Evolutionary conservation across 768 basidiomycete species (phyloP), one percentile per base, ranked within the genome.

Genomic region (Phaffia australis): DNA sequence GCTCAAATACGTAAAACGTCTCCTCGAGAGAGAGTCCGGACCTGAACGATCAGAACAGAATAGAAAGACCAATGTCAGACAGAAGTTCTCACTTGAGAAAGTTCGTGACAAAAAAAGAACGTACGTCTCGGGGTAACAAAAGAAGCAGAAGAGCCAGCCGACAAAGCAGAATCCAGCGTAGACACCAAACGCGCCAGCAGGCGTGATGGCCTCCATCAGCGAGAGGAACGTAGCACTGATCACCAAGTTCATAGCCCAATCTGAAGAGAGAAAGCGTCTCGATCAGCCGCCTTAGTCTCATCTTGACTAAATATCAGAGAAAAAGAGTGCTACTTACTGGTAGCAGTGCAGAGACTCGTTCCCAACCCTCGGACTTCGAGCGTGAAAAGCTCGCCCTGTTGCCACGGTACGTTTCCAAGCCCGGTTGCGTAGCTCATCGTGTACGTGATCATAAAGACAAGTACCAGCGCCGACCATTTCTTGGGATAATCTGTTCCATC

Each of bases 401-500:
- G 87, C 88, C 88, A 89, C 0, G 88, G 88, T 1, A 88, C 83
- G 71, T 87, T 87, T 0, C 87, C 87, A 19, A 88, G 77, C 4
- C 87, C 63, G 68, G 70, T 85, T 0, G 87, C 89, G 72, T 90
- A 91, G 14, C 85, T 85, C 0, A 86, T 86, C 25, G 89, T 87
- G 76, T 86, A 90, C 70, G 87, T 73, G 70, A 91, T 83, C 86
- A 90, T 89, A n/a, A 85, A 82, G 7, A 85, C 68, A n/a, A 89
- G 75, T 3, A 89, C 85, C 65, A 87, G 76, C 1, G 80, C 81
- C 5, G 85, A 85, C 84, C 84, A 88, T 19, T 79, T 74, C 32
- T 74, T 79, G 2, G 84, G 79, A 72, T 87, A 87, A 27, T 80
- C 73, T 18, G 80, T 78, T 3, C 84, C 84, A 25, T 83, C 79